A percentile compares a stretch with the other conserved stretches of the same genome.
Evolutionary conservation across 768 basidiomycete genomes (phyloP).

Genomic region (Suillus paluster): DNA sequence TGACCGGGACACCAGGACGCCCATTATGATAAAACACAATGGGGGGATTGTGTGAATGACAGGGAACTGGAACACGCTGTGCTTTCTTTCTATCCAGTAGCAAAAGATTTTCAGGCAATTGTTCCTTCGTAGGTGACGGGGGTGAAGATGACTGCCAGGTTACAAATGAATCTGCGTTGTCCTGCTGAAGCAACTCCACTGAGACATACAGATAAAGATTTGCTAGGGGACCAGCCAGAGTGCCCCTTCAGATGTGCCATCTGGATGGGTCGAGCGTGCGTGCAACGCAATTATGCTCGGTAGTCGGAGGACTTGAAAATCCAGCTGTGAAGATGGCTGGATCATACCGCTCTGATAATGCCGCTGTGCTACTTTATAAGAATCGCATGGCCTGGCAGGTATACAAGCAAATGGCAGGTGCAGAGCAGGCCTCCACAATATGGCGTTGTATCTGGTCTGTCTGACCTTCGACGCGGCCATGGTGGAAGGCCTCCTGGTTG

Average conservation of each 20-base stretch:
- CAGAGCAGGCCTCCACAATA: not conserved
- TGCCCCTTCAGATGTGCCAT: not conserved
- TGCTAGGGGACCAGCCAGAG: not conserved
- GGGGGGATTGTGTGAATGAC: constrained; percentile 7
- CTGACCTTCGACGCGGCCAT: not conserved
- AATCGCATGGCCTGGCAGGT: not conserved
- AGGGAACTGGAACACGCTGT: constrained; percentile 21
- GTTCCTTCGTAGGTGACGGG: not conserved
- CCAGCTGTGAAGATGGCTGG: not conserved
- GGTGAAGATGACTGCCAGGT: not conserved
- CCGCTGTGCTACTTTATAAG: not conserved
- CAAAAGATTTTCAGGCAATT: not conserved
- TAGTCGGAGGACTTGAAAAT: not conserved
- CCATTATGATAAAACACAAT: constrained; percentile 24
- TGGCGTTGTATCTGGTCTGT: not conserved
- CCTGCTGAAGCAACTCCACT: too few species aligned
- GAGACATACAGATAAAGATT: not conserved
- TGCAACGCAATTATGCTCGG: too few species aligned
- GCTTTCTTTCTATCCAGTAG: not conserved
- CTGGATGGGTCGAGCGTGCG: not conserved
- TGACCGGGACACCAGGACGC: constrained; percentile 22
- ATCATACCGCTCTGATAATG: too few species aligned
- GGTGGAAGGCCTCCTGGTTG: not conserved
- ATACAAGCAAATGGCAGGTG: not conserved
- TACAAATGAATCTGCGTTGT: not conserved